These are phyloP conservation scores for Nevesoporus exiguus DNA, from an alignment of 768 basidiomycete species.

Conservation along the genomic window DNA sequence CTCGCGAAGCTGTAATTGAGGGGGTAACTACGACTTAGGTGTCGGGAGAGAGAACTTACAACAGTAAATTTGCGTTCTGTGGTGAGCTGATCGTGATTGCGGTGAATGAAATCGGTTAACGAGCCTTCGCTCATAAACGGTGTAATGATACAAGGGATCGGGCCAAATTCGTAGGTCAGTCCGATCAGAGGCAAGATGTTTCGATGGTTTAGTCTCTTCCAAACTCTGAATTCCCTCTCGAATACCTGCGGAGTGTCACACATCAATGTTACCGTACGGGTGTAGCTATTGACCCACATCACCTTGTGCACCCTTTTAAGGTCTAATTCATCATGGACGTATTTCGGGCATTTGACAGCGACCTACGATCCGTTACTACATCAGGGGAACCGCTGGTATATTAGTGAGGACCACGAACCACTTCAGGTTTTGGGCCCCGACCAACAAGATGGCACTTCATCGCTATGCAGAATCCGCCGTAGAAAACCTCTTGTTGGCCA, in stretches of 20 bases:
- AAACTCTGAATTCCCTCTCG: conserved; percentile 3
- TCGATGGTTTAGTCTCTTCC: conserved; percentile 4
- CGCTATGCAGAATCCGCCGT: conserved; percentile 9
- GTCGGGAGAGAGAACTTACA: background rate
- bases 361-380: background rate
- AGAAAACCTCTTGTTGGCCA: conserved; percentile 3
- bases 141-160: conserved; percentile 10
- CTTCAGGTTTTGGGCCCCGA: conserved; percentile 3
- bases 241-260: conserved; percentile 2
- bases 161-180: conserved; percentile 8
- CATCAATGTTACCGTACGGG: background rate
- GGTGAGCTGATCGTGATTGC: background rate
- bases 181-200: conserved; percentile 14
- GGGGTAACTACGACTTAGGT: background rate
- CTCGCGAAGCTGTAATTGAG: conserved; percentile 4
- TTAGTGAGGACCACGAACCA: conserved; percentile 1
- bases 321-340: background rate
- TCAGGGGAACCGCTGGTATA: background rate
- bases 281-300: background rate
- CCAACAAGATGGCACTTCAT: conserved; percentile 5
- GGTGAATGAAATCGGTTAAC: conserved; percentile 7
- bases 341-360: conserved; percentile 9
- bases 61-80: conserved; percentile 1
- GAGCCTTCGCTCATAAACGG: conserved; percentile 13
- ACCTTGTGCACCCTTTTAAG: conserved; percentile 7